Base-by-base conservation (phyloP, 1,284 basidiomycete genomes). In the Volvariella surrecta region DNA sequence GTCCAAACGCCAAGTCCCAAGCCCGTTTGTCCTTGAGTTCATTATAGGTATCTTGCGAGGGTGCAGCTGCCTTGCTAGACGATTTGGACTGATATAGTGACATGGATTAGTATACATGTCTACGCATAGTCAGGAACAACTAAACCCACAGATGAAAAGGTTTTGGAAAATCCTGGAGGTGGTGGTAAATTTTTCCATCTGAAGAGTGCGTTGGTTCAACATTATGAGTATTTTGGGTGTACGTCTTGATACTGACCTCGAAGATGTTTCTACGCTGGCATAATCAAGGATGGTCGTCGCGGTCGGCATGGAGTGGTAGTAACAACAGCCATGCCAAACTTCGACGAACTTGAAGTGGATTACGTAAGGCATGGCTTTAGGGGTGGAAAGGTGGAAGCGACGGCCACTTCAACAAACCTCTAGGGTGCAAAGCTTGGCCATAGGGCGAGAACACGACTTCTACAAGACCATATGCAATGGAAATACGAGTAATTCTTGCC, bases 1-100 rank as follows among this genome's bases (percentile, higher is more conserved):
- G 90, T 35, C 79, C 70, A 43, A 85, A 74, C 31, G 90, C 90
- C 42, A 91, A 68, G 50, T 92, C 89, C 89, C 91, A 91, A 44
- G 91, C 90, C 35, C 89, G 79, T 54, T 78, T 81, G 50, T 82
- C 74, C 59, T 90, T 90, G 48, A 93, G 68, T 20, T 66, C 59
- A 49, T 81, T 74, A 50, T 85, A 79, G 1, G 76, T 74, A 18
- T 68, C 64, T 0, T 28, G 24, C 6, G 24, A 28, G 11, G 24
- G 24, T 28, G 70, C 54, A 4, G 63, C 54, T 10, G 59, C 54
- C 50, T 66, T 73, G 16, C 19, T 22, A 66, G 60, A 70, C 76
- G 52, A 15, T 15, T 35, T 35, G 6, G 13, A 15, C 34, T 39
- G 19, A n/a, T 43, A 16, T 20, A 6, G 37, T 31, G 22, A 10